These are phyloP conservation scores for Trametopsis cervina DNA, from an alignment of 768 basidiomycete genomes.

Conservation along the genomic window DNA sequence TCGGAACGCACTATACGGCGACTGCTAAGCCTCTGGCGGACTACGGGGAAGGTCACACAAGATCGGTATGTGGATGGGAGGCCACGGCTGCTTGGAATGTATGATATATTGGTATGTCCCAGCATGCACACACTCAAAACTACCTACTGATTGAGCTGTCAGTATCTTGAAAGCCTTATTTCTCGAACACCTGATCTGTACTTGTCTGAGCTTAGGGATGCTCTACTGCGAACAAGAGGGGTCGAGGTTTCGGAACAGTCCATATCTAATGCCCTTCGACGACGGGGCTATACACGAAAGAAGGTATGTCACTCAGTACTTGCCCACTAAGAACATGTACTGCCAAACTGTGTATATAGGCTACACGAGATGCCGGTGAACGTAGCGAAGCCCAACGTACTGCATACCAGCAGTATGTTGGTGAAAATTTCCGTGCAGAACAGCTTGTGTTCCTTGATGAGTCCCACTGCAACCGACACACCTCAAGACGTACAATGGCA, in stretches of 20 bases:
- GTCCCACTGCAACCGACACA: conserved; percentile 24
- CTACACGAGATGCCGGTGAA: conserved; percentile 13
- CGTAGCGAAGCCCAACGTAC: conserved; percentile 10
- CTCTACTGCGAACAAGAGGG: conserved; percentile 16
- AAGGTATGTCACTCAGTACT: conserved; percentile 16
- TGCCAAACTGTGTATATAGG: no score
- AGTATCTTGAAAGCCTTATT: conserved; percentile 17
- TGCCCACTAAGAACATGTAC: no score
- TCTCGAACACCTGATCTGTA: conserved; percentile 22
- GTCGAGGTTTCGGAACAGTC: conserved; percentile 18
- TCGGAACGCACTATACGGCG: conserved; percentile 3
- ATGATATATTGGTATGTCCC: conserved; percentile 4
- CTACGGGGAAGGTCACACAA: conserved; percentile 1
- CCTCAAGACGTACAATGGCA: conserved; percentile 14
- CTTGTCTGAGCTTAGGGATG: conserved; percentile 23
- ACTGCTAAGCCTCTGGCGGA: neutral
- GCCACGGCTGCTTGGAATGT: conserved; percentile 1
- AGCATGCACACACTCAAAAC: no score
- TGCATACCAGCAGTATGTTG: conserved; percentile 8
- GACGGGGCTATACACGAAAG: conserved; percentile 20
- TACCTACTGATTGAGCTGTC: no score
- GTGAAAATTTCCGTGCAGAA: conserved; percentile 12
- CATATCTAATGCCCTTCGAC: conserved; percentile 19
- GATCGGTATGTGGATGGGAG: neutral
- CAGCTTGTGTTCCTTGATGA: conserved; percentile 31